phyloP scores from a whole-genome alignment of 2,329 filamentous ascomycete species.

The Arthrobotrys entomopaga region DNA sequence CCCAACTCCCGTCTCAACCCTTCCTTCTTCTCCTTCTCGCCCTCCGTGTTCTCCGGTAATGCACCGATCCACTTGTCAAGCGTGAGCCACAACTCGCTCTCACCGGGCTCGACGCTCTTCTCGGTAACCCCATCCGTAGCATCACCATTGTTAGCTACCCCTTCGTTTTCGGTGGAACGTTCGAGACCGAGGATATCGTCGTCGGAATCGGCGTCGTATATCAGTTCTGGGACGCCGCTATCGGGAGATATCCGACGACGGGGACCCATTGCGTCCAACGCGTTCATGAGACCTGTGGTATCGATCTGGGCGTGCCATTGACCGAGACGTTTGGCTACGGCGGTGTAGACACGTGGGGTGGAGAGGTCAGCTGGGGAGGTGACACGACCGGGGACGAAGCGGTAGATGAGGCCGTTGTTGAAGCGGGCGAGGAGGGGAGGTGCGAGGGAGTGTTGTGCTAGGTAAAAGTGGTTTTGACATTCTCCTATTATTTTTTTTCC shows the following conservation, averaged over 20 bases:
- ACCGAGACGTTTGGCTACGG: constrained; percentile 83
- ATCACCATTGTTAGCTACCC: neutral
- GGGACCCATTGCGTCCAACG: constrained; percentile 53
- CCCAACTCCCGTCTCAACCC: constrained; percentile 54
- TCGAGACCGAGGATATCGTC: constrained; percentile 29
- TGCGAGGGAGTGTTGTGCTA: constrained; percentile 83
- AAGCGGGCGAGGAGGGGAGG: constrained; percentile 90
- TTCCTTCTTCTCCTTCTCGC: constrained; percentile 63
- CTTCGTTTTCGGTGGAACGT: constrained; percentile 2
- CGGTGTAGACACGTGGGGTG: constrained; percentile 78
- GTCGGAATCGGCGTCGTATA: constrained; percentile 34
- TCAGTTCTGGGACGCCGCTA: constrained; percentile 57
- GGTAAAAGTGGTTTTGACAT: constrained; percentile 79
- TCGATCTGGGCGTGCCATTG: constrained; percentile 83
- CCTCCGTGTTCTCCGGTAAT: constrained; percentile 77
- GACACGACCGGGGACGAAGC: constrained; percentile 82
- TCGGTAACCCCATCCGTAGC: constrained; percentile 2
- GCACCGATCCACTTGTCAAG: constrained; percentile 96
- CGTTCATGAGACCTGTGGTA: constrained; percentile 68
- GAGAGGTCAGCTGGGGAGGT: constrained; percentile 84
- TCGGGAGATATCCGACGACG: constrained; percentile 56
- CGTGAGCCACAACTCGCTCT: constrained; percentile 77
- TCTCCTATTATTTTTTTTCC: constrained; percentile 67
- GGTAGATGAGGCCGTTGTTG: constrained; percentile 94
- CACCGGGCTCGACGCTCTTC: constrained; percentile 32